A percentile compares a stretch with the other conserved stretches of the same genome.
Conservation (phyloP, 2,329 filamentous ascomycete species). For the Alternaria panax region DNA sequence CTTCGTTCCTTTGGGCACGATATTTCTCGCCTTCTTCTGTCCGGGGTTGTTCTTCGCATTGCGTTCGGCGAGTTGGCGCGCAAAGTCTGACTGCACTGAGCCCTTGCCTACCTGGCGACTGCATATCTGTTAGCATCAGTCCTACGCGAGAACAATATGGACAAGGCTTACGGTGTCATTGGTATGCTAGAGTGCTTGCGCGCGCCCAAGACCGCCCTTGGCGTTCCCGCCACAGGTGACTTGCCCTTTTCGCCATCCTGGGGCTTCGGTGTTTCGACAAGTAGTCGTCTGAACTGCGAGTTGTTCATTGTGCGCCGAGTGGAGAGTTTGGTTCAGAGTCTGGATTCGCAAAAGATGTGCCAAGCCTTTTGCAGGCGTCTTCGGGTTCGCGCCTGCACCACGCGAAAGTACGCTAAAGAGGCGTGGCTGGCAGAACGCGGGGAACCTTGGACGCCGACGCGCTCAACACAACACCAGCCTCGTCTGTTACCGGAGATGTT, state of each 20-base stretch:
- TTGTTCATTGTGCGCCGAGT: constrained; percentile 77
- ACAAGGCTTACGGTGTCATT: constrained; percentile 81
- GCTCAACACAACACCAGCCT: constrained; percentile 8
- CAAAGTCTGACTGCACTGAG: constrained; percentile 71
- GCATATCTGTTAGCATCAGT: constrained; percentile 15
- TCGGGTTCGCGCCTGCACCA: constrained; percentile 8
- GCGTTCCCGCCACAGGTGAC: constrained; percentile 38
- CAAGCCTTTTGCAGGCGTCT: constrained; percentile 6
- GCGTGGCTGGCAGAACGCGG: constrained; percentile 12
- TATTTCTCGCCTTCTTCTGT: constrained; percentile 78
- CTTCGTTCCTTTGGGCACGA: constrained; percentile 82
- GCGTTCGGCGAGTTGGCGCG: constrained; percentile 81
- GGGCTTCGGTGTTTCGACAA: constrained; percentile 57
- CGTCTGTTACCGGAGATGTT: background rate
- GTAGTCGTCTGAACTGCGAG: constrained; percentile 85
- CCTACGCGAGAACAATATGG: background rate
- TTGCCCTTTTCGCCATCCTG: constrained; percentile 40
- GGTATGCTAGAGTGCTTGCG: constrained; percentile 81
- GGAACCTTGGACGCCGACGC: constrained; percentile 6
- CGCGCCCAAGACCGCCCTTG: constrained; percentile 70
- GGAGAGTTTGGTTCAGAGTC: background rate
- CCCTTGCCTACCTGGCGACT: constrained; percentile 70
- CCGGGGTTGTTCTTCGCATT: constrained; percentile 62
- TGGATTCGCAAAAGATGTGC: constrained; percentile 14
- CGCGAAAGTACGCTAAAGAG: constrained; percentile 1